These are phyloP conservation scores for Lipomyces yarrowii DNA, from an alignment of 1,139 yeast genomes.

Conservation along the genomic window DNA sequence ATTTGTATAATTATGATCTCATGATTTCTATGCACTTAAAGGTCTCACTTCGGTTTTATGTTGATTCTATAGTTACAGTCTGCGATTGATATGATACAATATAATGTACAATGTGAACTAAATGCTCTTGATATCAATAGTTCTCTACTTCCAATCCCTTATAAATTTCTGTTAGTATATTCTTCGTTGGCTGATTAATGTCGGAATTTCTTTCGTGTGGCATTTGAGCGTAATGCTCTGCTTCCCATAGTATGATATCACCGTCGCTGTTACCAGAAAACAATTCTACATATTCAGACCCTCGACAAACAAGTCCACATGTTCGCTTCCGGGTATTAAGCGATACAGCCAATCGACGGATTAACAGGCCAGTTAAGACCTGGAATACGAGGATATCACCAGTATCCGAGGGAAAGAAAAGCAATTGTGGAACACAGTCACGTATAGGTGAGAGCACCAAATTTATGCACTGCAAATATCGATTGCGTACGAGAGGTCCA, in stretches of 20 bases:
- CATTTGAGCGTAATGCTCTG: constrained; percentile 2
- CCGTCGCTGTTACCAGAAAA: constrained; percentile 30
- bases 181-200: not conserved
- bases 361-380: constrained; percentile 63
- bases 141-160: constrained; percentile 18
- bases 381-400: constrained; percentile 74
- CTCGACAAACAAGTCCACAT: constrained; percentile 27
- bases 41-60: not conserved
- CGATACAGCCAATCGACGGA: constrained; percentile 45
- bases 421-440: constrained; percentile 53
- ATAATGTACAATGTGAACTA: not conserved
- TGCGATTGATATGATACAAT: not conserved
- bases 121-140: not conserved
- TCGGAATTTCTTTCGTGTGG: not conserved
- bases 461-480: constrained; percentile 49
- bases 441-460: constrained; percentile 46
- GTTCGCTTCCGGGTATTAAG: constrained; percentile 11
- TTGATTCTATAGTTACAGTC: not conserved
- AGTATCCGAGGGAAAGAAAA: constrained; percentile 74
- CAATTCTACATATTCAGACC: constrained; percentile 27
- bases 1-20: constrained; percentile 49
- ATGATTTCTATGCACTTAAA: constrained; percentile 31
- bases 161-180: constrained; percentile 23
- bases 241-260: constrained; percentile 29
- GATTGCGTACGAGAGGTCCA: constrained; percentile 76